Evolutionary conservation across 805 yeast genomes (phyloP).

Genomic region (Suhomyces prunicola): DNA sequence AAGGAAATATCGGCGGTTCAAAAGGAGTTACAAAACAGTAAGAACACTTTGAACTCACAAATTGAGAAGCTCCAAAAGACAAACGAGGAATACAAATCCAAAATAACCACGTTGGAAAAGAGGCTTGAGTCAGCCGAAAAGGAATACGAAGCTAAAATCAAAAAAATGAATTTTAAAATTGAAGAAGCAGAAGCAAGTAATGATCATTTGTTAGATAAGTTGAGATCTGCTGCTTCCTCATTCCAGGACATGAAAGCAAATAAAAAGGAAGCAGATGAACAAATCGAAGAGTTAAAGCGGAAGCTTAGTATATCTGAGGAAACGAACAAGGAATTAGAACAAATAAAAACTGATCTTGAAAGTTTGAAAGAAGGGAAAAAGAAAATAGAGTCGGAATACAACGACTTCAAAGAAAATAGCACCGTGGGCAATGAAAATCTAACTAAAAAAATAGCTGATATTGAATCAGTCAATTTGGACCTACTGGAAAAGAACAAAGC

Average conservation of each 20-base stretch:
- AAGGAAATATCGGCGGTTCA: constrained; percentile 33
- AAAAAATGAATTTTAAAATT: constrained; percentile 20
- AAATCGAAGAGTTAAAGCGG: neutral
- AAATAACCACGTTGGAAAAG: constrained; percentile 18
- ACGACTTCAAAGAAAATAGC: neutral
- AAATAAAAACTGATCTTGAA: neutral
- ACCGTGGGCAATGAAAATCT: neutral
- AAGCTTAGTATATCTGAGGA: neutral
- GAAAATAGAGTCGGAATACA: neutral
- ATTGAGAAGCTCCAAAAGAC: constrained; percentile 19
- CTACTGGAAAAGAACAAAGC: neutral
- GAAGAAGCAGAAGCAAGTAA: constrained; percentile 30
- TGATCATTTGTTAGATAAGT: constrained; percentile 39
- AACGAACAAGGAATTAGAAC: neutral
- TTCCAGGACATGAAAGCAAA: constrained; percentile 26
- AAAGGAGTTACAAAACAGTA: constrained; percentile 33
- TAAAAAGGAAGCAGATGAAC: constrained; percentile 9
- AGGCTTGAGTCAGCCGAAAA: constrained; percentile 11
- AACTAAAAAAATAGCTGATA: neutral
- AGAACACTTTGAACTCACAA: constrained; percentile 17
- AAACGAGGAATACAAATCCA: constrained; percentile 22
- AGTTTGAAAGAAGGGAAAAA: neutral
- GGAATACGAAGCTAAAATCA: constrained; percentile 13
- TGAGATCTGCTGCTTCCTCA: constrained; percentile 38
- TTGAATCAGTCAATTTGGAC: neutral